Percentiles rank a stretch among this genome's conserved stretches.
phyloP scores from a whole-genome alignment of 352 stramenopile species.

The Pythium diclinum region DNA sequence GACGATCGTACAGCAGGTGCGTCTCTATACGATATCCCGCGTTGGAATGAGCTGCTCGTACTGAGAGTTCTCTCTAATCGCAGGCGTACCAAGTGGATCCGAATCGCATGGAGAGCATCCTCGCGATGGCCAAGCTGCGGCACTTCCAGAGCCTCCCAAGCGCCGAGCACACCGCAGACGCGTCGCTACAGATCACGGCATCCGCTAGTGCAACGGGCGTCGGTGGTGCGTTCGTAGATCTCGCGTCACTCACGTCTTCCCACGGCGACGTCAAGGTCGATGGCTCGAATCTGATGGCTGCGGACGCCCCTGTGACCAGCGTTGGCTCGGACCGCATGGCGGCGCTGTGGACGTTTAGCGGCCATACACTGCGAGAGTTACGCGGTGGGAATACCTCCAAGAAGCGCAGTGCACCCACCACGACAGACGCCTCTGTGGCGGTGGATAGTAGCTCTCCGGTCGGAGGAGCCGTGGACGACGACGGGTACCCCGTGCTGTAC shows the following conservation, averaged over 20 bases:
- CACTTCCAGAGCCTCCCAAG: conserved; percentile 35
- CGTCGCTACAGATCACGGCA: not conserved
- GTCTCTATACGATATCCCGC: no score
- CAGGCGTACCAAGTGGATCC: conserved; percentile 56
- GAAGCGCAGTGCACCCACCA: conserved; percentile 9
- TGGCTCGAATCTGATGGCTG: conserved; percentile 1
- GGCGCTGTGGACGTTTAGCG: conserved; percentile 63
- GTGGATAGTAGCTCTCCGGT: not conserved
- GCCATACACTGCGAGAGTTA: conserved; percentile 49
- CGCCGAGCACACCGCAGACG: not conserved
- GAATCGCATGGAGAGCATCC: conserved; percentile 46
- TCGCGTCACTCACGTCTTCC: not conserved
- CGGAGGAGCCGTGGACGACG: conserved; percentile 31
- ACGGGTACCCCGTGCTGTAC: conserved; percentile 52
- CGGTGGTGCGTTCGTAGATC: not conserved
- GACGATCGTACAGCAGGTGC: conserved; percentile 43
- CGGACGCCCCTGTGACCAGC: conserved; percentile 15
- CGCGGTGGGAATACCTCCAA: conserved; percentile 31
- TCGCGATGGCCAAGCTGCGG: conserved; percentile 42
- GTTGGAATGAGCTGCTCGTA: not conserved
- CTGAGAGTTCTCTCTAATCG: not conserved
- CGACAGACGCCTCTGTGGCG: not conserved
- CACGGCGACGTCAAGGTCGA: not conserved
- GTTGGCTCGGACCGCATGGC: conserved; percentile 50
- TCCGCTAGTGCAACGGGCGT: not conserved